Evolutionary conservation across 257 asterid genomes (phyloP), one percentile per base, ranked within the genome.

Genomic region (Verbascum thapsus): DNA sequence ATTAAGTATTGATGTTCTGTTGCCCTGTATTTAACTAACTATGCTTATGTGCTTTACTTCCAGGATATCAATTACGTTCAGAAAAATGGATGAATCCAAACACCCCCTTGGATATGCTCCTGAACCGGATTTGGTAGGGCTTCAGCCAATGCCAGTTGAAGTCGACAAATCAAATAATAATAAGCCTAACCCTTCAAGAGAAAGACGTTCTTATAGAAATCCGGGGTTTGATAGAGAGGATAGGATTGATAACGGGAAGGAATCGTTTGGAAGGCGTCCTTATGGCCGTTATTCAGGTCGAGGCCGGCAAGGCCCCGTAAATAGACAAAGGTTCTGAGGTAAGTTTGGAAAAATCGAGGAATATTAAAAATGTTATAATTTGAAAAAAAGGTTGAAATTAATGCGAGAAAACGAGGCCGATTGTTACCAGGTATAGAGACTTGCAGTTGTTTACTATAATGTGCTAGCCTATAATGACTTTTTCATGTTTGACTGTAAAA

Each of bases 31-130:
- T n/a, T n/a, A n/a, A n/a, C n/a, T n/a, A n/a, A n/a, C n/a, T n/a
- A n/a, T n/a, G n/a, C n/a, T n/a, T n/a, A 43, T 30, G 42, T 48
- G 19, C 54, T 60, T 44, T 26, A n/a, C 17, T 60, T 35, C 38
- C 75, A 92, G 97, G 87, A 92, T 92, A 68, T 92, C 97, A 39
- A 85, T 92, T 59, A 92, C 99, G 10, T 92, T 92, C 68, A 78
- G 97, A 74, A 89, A 76, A 76, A 92, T 92, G 97, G 96, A 83
- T 37, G 91, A 78, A 47, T 54, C 81, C 6, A 89, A 83, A 75
- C 70, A 81, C 64, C 99, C 99, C 38, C 13, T 8, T 41, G 87
- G 80, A 41, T 76, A 58, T 76, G 87, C 73, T 53, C 80, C 85
- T 20, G 97, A 89, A 58, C 83, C 88, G 22, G 95, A 85, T 72